Conservation (phyloP, 306 rosid species). For the Cucurbita pepo region DNA sequence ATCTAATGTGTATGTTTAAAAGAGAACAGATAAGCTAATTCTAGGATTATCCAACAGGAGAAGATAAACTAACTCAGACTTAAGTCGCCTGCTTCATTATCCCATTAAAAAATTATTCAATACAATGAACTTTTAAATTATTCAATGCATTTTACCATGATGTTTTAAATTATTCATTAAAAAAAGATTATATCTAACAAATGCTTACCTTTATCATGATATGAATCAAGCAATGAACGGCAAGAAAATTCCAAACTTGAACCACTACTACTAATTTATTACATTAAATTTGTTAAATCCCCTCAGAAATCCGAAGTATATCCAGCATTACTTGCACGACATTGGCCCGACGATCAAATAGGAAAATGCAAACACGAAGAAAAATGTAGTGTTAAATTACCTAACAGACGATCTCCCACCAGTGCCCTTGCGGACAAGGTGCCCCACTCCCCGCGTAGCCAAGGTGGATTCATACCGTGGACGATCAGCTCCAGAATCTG, state of each 20-base stretch:
- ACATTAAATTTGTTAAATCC: not conserved
- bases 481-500: constrained; percentile 56
- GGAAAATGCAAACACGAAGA: not conserved
- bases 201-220: not conserved
- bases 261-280: not conserved
- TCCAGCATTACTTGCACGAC: not conserved
- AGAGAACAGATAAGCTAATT: not conserved
- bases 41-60: not conserved
- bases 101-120: not conserved
- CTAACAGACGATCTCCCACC: constrained; percentile 99
- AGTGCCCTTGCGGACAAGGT: constrained; percentile 91
- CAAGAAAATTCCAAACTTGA: not conserved
- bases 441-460: constrained; percentile 68
- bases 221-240: not conserved
- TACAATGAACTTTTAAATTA: not conserved
- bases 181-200: not conserved
- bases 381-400: constrained; percentile 18
- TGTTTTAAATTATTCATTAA: too few species aligned
- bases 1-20: not conserved
- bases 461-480: constrained; percentile 51
- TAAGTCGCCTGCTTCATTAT: not conserved
- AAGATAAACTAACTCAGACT: not conserved
- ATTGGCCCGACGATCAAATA: not conserved
- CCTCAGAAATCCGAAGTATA: not conserved
- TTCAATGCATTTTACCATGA: not conserved